phyloP scores from a whole-genome alignment of 73 alveolate species.

The Stentor roeselii region DNA sequence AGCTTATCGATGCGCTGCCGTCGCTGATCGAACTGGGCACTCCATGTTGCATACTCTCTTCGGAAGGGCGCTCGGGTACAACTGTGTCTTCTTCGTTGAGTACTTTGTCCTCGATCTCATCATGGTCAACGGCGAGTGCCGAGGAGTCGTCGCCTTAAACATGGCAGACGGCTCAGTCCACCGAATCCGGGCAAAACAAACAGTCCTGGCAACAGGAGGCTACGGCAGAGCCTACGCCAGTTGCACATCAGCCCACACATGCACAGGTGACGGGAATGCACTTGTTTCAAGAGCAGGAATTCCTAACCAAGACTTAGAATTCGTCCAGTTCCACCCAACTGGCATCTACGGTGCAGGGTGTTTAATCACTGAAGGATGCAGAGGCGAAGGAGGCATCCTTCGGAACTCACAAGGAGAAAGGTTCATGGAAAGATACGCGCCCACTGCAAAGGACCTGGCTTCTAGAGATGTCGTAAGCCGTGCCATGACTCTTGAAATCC shows the following conservation, averaged over 20 bases:
- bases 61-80: conserved; percentile 88
- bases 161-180: conserved; percentile 90
- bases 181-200: conserved; percentile 71
- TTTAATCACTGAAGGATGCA: conserved; percentile 95
- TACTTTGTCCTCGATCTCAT: conserved; percentile 89
- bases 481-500: conserved; percentile 91
- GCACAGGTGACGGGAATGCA: conserved; percentile 79
- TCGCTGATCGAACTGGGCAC: conserved; percentile 96
- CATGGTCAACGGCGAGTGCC: conserved; percentile 81
- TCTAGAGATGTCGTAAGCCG: conserved; percentile 94
- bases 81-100: conserved; percentile 91
- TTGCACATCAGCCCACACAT: conserved; percentile 95
- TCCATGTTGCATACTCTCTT: conserved; percentile 89
- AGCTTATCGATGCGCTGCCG: conserved; percentile 90
- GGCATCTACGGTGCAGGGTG: conserved; percentile 95
- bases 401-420: conserved; percentile 48
- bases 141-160: conserved; percentile 65
- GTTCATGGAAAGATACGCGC: conserved; percentile 65
- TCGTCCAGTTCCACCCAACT: conserved; percentile 96
- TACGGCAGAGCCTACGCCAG: conserved; percentile 85
- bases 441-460: conserved; percentile 93
- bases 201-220: conserved; percentile 91
- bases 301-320: conserved; percentile 85
- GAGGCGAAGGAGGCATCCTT: conserved; percentile 96
- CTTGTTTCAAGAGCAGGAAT: conserved; percentile 58